A percentile compares a stretch with the other conserved stretches of the same genome.
Evolutionary conservation across 257 asterid genomes (phyloP).

Genomic region (Scutellaria baicalensis): DNA sequence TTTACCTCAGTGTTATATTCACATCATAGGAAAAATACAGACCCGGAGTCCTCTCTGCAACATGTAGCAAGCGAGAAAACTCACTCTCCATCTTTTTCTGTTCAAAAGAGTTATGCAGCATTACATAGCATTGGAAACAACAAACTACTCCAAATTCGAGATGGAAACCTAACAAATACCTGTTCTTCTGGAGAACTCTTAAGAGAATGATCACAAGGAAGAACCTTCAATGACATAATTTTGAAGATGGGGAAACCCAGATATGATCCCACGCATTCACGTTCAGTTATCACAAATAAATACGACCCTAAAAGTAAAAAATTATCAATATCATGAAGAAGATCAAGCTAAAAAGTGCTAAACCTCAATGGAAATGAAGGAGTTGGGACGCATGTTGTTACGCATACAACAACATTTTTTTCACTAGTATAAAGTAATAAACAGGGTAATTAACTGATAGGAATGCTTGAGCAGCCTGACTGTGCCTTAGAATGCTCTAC

Average conservation of each 20-base stretch:
- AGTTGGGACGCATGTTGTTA: background rate
- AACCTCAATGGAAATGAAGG: background rate
- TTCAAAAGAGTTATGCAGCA: slow-evolving; percentile 19
- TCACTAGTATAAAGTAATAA: background rate
- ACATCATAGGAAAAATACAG: slow-evolving; percentile 92
- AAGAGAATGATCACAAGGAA: slow-evolving; percentile 88
- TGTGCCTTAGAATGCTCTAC: background rate
- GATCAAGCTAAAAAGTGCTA: background rate
- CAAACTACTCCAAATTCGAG: slow-evolving; percentile 8
- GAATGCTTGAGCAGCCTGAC: background rate
- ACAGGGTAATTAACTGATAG: background rate
- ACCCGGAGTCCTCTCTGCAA: slow-evolving; percentile 82
- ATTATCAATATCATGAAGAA: slow-evolving; percentile 4
- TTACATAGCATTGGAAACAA: slow-evolving; percentile 18
- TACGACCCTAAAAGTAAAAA: slow-evolving; percentile 60
- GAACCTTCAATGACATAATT: slow-evolving; percentile 69
- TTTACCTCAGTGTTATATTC: slow-evolving; percentile 89
- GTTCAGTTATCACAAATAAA: slow-evolving; percentile 76
- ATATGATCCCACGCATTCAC: slow-evolving; percentile 86
- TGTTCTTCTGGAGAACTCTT: slow-evolving; percentile 79
- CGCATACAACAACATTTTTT: background rate
- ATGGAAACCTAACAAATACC: slow-evolving; percentile 36
- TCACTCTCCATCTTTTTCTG: slow-evolving; percentile 94
- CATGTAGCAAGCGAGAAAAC: slow-evolving; percentile 76
- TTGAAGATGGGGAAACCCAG: slow-evolving; percentile 81